Evolutionary conservation across 257 asterid species (phyloP).

Genomic region (Petrea volubilis): DNA sequence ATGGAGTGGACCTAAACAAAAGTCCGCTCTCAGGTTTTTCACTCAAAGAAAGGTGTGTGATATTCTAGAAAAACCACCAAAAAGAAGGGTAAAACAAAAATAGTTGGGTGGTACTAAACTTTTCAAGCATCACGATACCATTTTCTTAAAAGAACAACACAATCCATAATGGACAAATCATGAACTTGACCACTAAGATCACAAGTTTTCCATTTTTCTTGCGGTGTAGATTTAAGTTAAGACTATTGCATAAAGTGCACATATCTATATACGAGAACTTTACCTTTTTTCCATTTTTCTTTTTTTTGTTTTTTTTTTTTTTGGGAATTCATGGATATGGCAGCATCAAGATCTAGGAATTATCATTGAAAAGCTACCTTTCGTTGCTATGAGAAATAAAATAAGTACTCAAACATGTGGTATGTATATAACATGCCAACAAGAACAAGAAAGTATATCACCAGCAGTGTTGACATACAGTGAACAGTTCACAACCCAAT

Average conservation of each 20-base stretch:
- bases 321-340: background rate
- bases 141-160: background rate
- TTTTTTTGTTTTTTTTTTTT: background rate
- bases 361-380: background rate
- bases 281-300: too few relatives aligned
- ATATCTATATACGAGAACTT: background rate
- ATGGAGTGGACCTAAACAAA: constrained; percentile 79
- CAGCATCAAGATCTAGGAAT: background rate
- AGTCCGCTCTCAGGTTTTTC: constrained; percentile 3
- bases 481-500: too few relatives aligned
- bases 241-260: background rate
- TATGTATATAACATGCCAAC: too few relatives aligned
- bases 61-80: background rate
- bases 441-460: too few relatives aligned
- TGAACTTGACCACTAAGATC: background rate
- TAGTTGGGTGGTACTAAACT: background rate
- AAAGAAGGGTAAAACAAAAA: too few relatives aligned
- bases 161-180: background rate
- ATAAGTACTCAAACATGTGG: too few relatives aligned
- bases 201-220: background rate
- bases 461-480: too few relatives aligned
- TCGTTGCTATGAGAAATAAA: background rate
- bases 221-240: background rate
- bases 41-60: background rate
- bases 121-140: background rate